Conservation (phyloP, 2,329 filamentous ascomycete genomes). For the Cryphonectria naterciae region DNA sequence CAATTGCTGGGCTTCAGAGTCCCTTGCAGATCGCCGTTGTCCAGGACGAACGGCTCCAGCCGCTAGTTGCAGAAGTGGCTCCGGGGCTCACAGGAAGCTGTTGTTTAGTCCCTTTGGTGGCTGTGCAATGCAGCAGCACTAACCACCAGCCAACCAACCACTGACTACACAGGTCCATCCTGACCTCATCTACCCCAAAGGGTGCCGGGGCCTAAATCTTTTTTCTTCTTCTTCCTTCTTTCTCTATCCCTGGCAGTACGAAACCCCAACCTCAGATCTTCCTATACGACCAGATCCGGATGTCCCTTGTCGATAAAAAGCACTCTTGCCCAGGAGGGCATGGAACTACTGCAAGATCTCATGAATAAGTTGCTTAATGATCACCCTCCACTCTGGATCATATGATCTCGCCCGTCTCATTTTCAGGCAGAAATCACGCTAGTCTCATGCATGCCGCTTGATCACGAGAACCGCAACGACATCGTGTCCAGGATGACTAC, state of each 20-base stretch:
- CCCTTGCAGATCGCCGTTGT: slow-evolving; percentile 13
- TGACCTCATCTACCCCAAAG: slow-evolving; percentile 20
- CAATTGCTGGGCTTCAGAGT: slow-evolving; percentile 21
- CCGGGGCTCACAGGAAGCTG: neutral
- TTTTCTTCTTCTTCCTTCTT: neutral
- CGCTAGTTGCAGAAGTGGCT: slow-evolving; percentile 6
- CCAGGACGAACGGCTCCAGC: slow-evolving; percentile 1
- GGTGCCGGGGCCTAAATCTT: neutral
- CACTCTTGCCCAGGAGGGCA: slow-evolving; percentile 11
- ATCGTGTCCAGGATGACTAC: slow-evolving; percentile 1
- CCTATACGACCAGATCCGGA: slow-evolving; percentile 19
- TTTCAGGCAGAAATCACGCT: slow-evolving; percentile 9
- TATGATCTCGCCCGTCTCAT: slow-evolving; percentile 12
- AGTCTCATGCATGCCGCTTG: neutral
- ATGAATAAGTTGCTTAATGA: slow-evolving; percentile 24
- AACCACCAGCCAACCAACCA: slow-evolving; percentile 8
- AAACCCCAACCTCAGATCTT: slow-evolving; percentile 6
- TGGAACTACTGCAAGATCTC: slow-evolving; percentile 20
- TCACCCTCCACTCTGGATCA: slow-evolving; percentile 5
- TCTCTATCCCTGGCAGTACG: neutral
- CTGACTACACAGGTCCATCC: slow-evolving; percentile 4
- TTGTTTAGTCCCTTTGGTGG: slow-evolving; percentile 14
- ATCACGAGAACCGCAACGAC: slow-evolving; percentile 3
- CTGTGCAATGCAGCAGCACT: slow-evolving; percentile 27
- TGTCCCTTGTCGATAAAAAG: slow-evolving; percentile 19